phyloP scores from a whole-genome alignment of 2,329 filamentous ascomycete species.

The Stagonosporopsis vannaccii region DNA sequence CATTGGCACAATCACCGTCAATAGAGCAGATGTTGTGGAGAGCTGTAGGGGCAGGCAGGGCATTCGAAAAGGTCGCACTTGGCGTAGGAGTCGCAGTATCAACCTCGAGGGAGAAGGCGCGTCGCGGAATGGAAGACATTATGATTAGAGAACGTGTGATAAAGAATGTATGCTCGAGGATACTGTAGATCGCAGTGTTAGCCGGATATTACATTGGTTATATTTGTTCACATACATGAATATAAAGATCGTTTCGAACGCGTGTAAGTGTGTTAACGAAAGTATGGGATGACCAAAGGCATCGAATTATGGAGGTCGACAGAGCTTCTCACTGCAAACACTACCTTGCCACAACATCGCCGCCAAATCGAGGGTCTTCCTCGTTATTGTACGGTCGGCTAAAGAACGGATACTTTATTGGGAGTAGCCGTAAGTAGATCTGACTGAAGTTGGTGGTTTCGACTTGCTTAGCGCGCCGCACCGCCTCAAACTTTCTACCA shows the following conservation, averaged over 20 bases:
- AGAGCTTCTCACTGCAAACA: slow-evolving; percentile 25
- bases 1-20: slow-evolving; percentile 34
- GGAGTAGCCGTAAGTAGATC: slow-evolving; percentile 31
- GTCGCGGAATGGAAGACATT: slow-evolving; percentile 35
- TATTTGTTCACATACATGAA: slow-evolving; percentile 10
- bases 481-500: slow-evolving; percentile 29
- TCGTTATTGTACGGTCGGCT: slow-evolving; percentile 34
- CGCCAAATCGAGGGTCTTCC: slow-evolving; percentile 22
- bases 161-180: slow-evolving; percentile 9
- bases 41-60: slow-evolving; percentile 12
- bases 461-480: slow-evolving; percentile 35
- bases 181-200: slow-evolving; percentile 1
- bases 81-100: slow-evolving; percentile 22
- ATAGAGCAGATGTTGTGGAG: slow-evolving; percentile 29
- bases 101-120: slow-evolving; percentile 18
- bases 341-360: slow-evolving; percentile 30
- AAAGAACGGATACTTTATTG: slow-evolving; percentile 36
- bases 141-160: slow-evolving; percentile 29
- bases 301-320: slow-evolving; percentile 20
- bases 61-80: slow-evolving; percentile 3
- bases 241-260: slow-evolving; percentile 19
- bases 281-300: slow-evolving; percentile 21
- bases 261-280: slow-evolving; percentile 23
- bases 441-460: slow-evolving; percentile 34
- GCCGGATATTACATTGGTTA: not conserved